Percentiles rank a stretch among this genome's conserved stretches.
These are phyloP conservation scores for Neocatenulostroma microsporum DNA, from an alignment of 2,329 filamentous ascomycete species.

Conservation along the genomic window DNA sequence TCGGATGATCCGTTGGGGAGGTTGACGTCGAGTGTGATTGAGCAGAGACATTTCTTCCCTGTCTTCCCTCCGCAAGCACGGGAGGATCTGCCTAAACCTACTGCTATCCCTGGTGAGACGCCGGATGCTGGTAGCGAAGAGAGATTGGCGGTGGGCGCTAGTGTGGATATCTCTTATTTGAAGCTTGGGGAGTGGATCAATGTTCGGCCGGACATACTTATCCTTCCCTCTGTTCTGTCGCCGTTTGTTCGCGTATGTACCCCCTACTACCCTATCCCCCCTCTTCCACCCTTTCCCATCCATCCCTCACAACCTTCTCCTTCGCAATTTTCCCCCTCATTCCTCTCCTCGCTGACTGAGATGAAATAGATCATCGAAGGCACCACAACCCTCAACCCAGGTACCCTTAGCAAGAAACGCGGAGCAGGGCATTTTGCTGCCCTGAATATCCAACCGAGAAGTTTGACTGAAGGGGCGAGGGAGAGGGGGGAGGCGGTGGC, in stretches of 20 bases:
- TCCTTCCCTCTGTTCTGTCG: conserved; percentile 73
- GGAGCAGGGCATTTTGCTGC: conserved; percentile 80
- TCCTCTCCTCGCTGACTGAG: background rate
- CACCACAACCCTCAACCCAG: conserved; percentile 85
- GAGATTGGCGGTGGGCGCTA: conserved; percentile 60
- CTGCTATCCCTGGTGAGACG: conserved; percentile 35
- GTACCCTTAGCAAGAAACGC: conserved; percentile 73
- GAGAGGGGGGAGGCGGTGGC: conserved; percentile 52
- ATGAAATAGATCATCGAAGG: conserved; percentile 70
- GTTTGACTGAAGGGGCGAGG: conserved; percentile 51
- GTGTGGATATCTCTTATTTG: conserved; percentile 74
- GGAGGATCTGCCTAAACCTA: conserved; percentile 53
- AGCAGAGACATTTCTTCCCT: conserved; percentile 87
- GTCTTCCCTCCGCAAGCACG: conserved; percentile 74
- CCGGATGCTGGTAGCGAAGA: conserved; percentile 31
- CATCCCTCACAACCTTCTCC: no score
- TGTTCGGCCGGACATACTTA: conserved; percentile 73
- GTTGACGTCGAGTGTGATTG: conserved; percentile 68
- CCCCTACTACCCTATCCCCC: background rate
- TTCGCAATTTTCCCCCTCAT: no score
- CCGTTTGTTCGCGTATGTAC: conserved; percentile 74
- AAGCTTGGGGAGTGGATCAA: conserved; percentile 88
- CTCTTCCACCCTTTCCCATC: background rate
- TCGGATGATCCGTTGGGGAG: conserved; percentile 55
- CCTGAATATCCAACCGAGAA: conserved; percentile 63